Evolutionary conservation across 73 alveolate genomes (phyloP), one percentile per base, ranked within the genome.

Genomic region (Paramecium sexaurelia): DNA sequence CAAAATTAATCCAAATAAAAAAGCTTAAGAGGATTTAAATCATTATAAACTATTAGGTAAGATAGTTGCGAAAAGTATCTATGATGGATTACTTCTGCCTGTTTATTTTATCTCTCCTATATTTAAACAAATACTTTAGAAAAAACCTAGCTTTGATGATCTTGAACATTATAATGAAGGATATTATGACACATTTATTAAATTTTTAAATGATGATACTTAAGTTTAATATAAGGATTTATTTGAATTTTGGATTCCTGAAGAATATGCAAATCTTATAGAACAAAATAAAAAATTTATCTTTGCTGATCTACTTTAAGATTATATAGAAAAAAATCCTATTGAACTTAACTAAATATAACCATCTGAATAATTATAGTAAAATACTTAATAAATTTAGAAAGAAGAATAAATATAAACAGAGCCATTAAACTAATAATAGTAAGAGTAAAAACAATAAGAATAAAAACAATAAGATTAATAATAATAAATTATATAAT

Each of bases 201-300:
- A 78, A 43, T 40, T 78, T n/a, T 37, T 78, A 33, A 78, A 78
- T 78, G 90, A 78, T 24, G 90, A 78, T 1, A 78, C 90, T 3
- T 17, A 37, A 22, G 51, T 78, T 17, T 5, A 41, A 19, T 78
- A 78, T 45, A 78, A 43, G 19, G 90, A 78, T 10, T 43, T 78
- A 39, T 78, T 78, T 26, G 90, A 78, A 39, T 78, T 78, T 43
- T 78, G 90, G 90, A 78, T 78, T 24, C 90, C 90, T 17, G 90
- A 78, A 43, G 90, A 78, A 11, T 78, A 78, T 45, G 40, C 40
- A 15, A 7, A 15, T 22, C 29, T 78, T 9, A 78, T 78, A 15
- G 90, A 78, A 41, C 8, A 37, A 26, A 20, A 78, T 13, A 78
- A 78, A 33, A 26, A 29, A 7, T 6, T 37, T 10, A 78, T 78